phyloP scores from a whole-genome alignment of 345 rosid genomes.

The Populus davidiana region DNA sequence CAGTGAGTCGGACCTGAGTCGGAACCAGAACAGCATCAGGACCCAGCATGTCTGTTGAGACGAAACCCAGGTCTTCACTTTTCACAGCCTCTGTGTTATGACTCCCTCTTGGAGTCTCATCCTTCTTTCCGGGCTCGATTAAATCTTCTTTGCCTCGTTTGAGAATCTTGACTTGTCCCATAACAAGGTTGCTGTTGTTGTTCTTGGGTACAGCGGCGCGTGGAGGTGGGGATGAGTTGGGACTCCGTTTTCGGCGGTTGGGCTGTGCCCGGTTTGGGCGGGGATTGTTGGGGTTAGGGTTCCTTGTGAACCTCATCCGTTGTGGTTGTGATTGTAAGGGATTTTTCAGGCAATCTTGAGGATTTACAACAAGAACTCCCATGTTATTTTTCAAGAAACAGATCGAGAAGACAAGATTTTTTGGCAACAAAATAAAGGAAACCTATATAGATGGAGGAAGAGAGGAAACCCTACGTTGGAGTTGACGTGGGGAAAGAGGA shows the following conservation, averaged over 20 bases:
- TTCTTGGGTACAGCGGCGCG: slow-evolving; percentile 10
- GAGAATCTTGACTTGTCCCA: slow-evolving; percentile 61
- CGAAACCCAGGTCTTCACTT: slow-evolving; percentile 28
- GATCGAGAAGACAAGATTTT: not conserved
- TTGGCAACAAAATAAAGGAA: not conserved
- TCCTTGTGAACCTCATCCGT: slow-evolving; percentile 21
- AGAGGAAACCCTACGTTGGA: not conserved
- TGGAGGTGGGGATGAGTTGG: slow-evolving; percentile 25
- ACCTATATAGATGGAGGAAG: not conserved
- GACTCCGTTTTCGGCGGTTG: slow-evolving; percentile 46
- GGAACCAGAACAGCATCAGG: slow-evolving; percentile 34
- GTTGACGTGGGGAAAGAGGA: accelerated
- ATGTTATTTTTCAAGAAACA: slow-evolving; percentile 25
- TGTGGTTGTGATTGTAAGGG: slow-evolving; percentile 27
- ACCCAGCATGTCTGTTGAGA: slow-evolving; percentile 31
- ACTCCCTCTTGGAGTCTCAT: not conserved
- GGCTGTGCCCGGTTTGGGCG: slow-evolving; percentile 25
- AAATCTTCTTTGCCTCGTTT: slow-evolving; percentile 56
- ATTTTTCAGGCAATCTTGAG: slow-evolving; percentile 42
- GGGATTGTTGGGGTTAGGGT: slow-evolving; percentile 25
- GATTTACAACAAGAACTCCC: slow-evolving; percentile 67
- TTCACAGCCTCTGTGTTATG: not conserved
- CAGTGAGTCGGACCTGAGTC: slow-evolving; percentile 29
- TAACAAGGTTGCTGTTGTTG: slow-evolving; percentile 20
- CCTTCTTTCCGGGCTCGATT: not conserved